phyloP scores from a whole-genome alignment of 768 basidiomycete genomes.

The Calvatia gigantea region DNA sequence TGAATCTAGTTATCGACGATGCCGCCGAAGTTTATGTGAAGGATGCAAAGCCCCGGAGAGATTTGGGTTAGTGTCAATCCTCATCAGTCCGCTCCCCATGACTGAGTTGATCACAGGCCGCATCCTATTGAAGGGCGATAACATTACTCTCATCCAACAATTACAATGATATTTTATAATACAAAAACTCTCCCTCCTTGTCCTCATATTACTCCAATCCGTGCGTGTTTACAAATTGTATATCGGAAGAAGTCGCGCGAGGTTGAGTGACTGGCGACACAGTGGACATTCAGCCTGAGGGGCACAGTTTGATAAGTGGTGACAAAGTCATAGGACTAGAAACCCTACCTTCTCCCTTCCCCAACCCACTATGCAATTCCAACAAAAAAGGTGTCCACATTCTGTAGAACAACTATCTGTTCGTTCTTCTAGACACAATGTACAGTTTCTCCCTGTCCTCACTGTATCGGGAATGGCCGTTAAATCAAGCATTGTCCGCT shows the following conservation, averaged over 20 bases:
- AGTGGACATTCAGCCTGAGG: slow-evolving; percentile 79
- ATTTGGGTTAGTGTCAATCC: slow-evolving; percentile 61
- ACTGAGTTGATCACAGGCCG: slow-evolving; percentile 55
- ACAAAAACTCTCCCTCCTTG: not conserved
- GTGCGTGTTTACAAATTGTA: slow-evolving; percentile 65
- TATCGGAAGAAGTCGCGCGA: slow-evolving; percentile 71
- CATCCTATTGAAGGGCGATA: slow-evolving; percentile 95
- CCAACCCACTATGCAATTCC: slow-evolving; percentile 88
- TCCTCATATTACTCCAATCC: not conserved
- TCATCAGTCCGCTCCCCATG: slow-evolving; percentile 5
- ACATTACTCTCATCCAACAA: slow-evolving; percentile 96
- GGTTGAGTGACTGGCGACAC: slow-evolving; percentile 72
- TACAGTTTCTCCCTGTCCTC: slow-evolving; percentile 67
- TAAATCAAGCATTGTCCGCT: slow-evolving; percentile 63
- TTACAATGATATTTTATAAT: slow-evolving; percentile 16
- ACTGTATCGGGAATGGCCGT: slow-evolving; percentile 45
- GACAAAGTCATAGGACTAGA: not conserved
- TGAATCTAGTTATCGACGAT: slow-evolving; percentile 96
- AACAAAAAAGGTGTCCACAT: slow-evolving; percentile 88
- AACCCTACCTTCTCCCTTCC: slow-evolving; percentile 73
- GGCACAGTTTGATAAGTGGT: slow-evolving; percentile 6
- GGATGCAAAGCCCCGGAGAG: slow-evolving; percentile 79
- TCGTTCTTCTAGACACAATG: slow-evolving; percentile 82
- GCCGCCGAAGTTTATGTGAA: slow-evolving; percentile 90
- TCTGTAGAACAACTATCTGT: slow-evolving; percentile 81